Evolutionary conservation across 83 land plant species (phyloP).

Genomic region (Diphasiastrum complanatum): DNA sequence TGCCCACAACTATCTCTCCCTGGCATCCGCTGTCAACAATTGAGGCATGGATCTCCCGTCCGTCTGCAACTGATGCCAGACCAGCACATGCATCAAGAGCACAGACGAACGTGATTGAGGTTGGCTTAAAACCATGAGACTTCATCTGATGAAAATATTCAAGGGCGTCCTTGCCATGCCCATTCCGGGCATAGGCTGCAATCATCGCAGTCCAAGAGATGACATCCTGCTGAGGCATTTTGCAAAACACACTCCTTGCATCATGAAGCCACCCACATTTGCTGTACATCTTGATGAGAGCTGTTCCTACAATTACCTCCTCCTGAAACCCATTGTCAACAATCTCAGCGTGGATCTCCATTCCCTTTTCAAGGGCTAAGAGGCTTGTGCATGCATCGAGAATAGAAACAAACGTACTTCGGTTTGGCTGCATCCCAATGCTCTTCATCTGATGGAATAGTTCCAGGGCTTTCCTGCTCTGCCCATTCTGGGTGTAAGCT

Average conservation of each 20-base stretch:
- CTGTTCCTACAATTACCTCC: neutral
- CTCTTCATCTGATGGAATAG: neutral
- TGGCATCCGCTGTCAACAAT: too few relatives aligned
- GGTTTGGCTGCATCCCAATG: neutral
- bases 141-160: neutral
- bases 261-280: neutral
- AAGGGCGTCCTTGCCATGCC: neutral
- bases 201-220: slow-evolving; percentile 1
- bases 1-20: too few relatives aligned
- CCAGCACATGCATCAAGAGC: neutral
- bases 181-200: neutral
- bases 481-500: neutral
- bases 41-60: too few relatives aligned
- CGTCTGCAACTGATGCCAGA: too few relatives aligned
- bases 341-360: neutral
- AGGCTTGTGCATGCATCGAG: neutral
- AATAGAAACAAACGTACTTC: neutral
- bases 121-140: neutral
- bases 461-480: neutral
- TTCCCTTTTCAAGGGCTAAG: neutral
- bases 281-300: neutral
- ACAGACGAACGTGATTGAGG: neutral
- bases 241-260: neutral
- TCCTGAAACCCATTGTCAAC: neutral
- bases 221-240: neutral